A percentile compares a stretch with the other conserved stretches of the same genome.
Conservation (phyloP, 768 basidiomycete species). For the Pisolithus marmoratus region DNA sequence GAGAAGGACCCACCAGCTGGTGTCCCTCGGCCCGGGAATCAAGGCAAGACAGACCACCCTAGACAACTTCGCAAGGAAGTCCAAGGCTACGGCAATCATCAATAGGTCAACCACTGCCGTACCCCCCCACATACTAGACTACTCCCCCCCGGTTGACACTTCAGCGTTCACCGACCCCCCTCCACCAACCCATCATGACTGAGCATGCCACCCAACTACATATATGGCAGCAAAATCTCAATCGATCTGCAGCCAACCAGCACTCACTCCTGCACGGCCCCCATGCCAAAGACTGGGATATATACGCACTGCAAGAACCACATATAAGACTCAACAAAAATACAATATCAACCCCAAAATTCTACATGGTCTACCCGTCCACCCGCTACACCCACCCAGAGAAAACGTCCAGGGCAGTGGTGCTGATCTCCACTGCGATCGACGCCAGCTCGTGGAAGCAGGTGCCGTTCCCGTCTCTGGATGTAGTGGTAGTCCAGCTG, state of each 20-base stretch:
- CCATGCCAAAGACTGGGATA: background rate
- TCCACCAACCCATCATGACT: background rate
- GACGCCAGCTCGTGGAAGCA: constrained; percentile 18
- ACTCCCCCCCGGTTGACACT: no score
- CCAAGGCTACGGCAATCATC: no score
- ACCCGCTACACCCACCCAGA: background rate
- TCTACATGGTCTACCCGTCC: background rate
- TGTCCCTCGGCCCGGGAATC: no score
- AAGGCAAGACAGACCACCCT: no score
- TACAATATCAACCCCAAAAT: background rate
- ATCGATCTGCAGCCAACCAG: constrained; percentile 14
- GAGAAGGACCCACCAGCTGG: no score
- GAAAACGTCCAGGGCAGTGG: constrained; percentile 7
- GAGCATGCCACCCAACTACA: constrained; percentile 8
- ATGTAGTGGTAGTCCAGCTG: constrained; percentile 21
- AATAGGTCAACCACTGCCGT: no score
- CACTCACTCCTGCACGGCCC: constrained; percentile 10
- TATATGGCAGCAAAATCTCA: constrained; percentile 20
- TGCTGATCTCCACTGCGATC: constrained; percentile 13
- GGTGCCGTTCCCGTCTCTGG: constrained; percentile 12
- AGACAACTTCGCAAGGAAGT: no score
- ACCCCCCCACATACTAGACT: no score
- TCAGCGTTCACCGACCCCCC: background rate
- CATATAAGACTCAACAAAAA: background rate
- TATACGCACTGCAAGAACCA: constrained; percentile 3